Evolutionary conservation across 208 protist genomes (phyloP), one percentile per base, ranked within the genome.

Genomic region (Trypanosomatidae sp.): DNA sequence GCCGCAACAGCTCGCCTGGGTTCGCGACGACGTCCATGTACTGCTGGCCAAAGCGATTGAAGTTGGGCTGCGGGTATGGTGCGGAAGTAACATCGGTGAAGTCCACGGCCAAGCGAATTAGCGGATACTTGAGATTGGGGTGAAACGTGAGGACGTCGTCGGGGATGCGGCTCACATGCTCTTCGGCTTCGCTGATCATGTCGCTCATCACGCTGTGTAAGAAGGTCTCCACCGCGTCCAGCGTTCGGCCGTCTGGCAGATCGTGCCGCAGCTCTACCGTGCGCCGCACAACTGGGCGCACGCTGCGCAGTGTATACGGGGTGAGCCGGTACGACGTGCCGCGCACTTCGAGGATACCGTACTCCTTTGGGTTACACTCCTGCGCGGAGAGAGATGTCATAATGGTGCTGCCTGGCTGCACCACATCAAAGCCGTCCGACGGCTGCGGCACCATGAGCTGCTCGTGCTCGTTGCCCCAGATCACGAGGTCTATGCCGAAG

Each of bases 391-490:
- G 86, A 0, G 97, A 95, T 7, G 98, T 99, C 25, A 97, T 91
- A 12, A 99, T 94, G 22, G 93, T 98, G 50, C 97, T 99, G 39
- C 99, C 99, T 0, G 99, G 99, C 87, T 99, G 99, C 19, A 96
- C 83, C 4, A 99, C 90, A 36, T 97, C 94, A 80, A 98, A 99
- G 30, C 89, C 86, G 46, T 87, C 74, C 41, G 81, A 77, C 7
- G 88, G 84, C 58, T 89, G 75, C 55, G 98, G 97, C 36, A 91
- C 84, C 83, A 99, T 98, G 41, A 91, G 81, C 68, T 98, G 99
- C 80, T 99, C 98, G 76, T 99, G 99, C 85, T 99, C 99, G 80
- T 99, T 99, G 17, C 98, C 99, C 99, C 99, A 99, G 64, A 99
- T 85, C 12, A 99, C 98, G 25, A 99, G 87, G 67, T 99, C 94